These are phyloP conservation scores for Punica granatum DNA, from an alignment of 345 rosid genomes.

Conservation along the genomic window DNA sequence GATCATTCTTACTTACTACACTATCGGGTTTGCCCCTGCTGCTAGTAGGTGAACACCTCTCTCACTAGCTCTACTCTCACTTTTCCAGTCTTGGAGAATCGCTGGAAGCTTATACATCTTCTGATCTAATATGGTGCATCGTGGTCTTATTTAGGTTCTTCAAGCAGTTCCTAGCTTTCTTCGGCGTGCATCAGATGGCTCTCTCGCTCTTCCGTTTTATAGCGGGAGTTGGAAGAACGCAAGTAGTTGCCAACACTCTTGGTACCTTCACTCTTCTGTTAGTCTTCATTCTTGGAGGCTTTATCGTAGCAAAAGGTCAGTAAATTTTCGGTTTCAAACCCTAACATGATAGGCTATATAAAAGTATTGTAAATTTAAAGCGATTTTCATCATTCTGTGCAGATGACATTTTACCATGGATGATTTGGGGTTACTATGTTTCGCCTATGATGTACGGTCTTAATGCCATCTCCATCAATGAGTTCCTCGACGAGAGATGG, in stretches of 20 bases:
- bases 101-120: not conserved
- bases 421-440: conserved; percentile 24
- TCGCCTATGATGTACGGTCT: conserved; percentile 29
- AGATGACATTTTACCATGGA: conserved; percentile 17
- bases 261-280: conserved; percentile 37
- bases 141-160: conserved; percentile 25
- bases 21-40: conserved; percentile 48
- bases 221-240: conserved; percentile 43
- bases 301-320: conserved; percentile 20
- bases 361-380: not conserved
- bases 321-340: conserved; percentile 13
- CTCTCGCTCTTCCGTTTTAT: conserved; percentile 43
- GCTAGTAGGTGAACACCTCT: conserved; percentile 24
- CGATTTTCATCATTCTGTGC: conserved; percentile 19
- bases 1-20: conserved; percentile 41
- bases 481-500: conserved; percentile 21
- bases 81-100: not conserved
- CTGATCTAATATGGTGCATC: not conserved
- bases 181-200: conserved; percentile 40
- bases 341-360: too few species aligned
- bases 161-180: conserved; percentile 38
- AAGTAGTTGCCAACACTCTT: conserved; percentile 39
- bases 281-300: conserved; percentile 39
- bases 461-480: conserved; percentile 24
- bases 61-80: not conserved